Conservation (phyloP, 2,329 filamentous ascomycete species). For the Pyrenophora seminiperda region DNA sequence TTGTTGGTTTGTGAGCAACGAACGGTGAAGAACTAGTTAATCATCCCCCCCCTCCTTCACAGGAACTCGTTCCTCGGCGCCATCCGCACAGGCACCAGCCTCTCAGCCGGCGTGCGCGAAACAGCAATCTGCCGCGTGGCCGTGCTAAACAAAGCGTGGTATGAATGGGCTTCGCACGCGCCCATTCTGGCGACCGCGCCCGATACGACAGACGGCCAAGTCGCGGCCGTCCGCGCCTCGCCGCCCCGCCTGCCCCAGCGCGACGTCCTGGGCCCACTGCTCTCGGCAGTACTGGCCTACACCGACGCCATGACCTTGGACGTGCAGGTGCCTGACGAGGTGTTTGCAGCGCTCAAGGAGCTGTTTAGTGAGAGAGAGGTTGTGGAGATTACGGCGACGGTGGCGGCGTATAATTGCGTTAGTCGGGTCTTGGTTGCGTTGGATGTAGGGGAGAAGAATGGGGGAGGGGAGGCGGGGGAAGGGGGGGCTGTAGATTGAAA, state of each 20-base stretch:
- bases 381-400: constrained; percentile 79
- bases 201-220: constrained; percentile 62
- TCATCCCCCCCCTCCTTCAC: too few species aligned
- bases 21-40: too few species aligned
- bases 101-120: constrained; percentile 66
- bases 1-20: too few species aligned
- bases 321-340: constrained; percentile 69
- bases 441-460: constrained; percentile 62
- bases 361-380: constrained; percentile 72
- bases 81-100: constrained; percentile 59
- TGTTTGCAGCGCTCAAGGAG: constrained; percentile 67
- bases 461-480: constrained; percentile 25
- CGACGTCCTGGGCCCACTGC: constrained; percentile 58
- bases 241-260: constrained; percentile 16
- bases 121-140: constrained; percentile 82
- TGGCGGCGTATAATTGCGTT: constrained; percentile 83
- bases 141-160: constrained; percentile 79
- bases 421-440: constrained; percentile 82
- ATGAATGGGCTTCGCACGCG: constrained; percentile 82
- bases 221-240: constrained; percentile 36
- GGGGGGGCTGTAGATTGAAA: too few species aligned
- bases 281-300: constrained; percentile 73
- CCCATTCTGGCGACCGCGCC: constrained; percentile 65
- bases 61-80: constrained; percentile 62
- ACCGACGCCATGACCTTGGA: constrained; percentile 83